Base-by-base conservation (phyloP, 306 rosid species). In the Prunus campanulata region DNA sequence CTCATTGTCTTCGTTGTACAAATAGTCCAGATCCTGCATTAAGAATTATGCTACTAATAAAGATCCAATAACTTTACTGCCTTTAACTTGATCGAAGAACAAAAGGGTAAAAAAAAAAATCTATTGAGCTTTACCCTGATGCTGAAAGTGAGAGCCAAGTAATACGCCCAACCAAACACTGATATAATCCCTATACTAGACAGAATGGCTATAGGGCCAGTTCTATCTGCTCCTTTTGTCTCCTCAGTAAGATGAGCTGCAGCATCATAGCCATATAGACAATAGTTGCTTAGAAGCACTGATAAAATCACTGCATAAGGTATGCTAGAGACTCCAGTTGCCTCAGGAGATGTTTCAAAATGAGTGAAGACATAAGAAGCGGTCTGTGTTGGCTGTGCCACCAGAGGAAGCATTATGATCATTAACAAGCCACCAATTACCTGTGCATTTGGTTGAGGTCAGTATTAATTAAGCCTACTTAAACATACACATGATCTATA, bases 161-260 rank as follows among this genome's bases (percentile, higher is more conserved):
- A 72, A 39, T 72, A 72, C 7, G 66, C 80, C 73, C 68, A 79
- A 63, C 78, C 77, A 79, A 72, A 66, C 11, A 79, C 74, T 52
- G 82, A 72, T 11, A 79, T 20, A 30, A 79, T 66, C 39, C 74
- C 82, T 5, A 79, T 54, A 22, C 82, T 71, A 16, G 68, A 72
- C 6, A 79, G 74, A 29, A 79, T 79, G 8, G 78, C 78, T 32
- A 55, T 62, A 6, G 82, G 82, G 22, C 77, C 82, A 64, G 70
- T 39, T 44, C 49, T 72, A 24, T 79, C 82, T 3, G 82, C 77
- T 11, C 78, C 82, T 79, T 72, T 79, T 16, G 82, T 79, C 64
- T 79, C 82, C 52, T 79, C 78, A 2, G 82, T 79, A 13, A 79
- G 66, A 66, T 79, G 82, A 30, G 82, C 82, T 6, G 82, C 82